A percentile compares a stretch with the other conserved stretches of the same genome.
phyloP scores from a whole-genome alignment of 768 basidiomycete species.

The Punctularia strigosozonata region DNA sequence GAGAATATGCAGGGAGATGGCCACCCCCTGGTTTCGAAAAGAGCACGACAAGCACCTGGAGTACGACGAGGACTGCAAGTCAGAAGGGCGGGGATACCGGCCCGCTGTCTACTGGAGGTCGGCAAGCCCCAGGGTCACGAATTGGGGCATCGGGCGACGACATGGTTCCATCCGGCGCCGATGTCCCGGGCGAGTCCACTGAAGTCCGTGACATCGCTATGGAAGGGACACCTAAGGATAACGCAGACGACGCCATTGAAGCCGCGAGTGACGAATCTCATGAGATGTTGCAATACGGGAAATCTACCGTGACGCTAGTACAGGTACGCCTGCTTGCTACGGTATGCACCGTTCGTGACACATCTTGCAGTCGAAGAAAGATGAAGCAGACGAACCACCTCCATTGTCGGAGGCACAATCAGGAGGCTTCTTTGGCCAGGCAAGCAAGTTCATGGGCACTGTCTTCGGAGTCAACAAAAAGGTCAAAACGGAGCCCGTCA shows the following conservation, averaged over 20 bases:
- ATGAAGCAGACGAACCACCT: no score
- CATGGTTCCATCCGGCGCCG: slow-evolving; percentile 18
- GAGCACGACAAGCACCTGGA: slow-evolving; percentile 35
- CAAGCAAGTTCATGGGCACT: slow-evolving; percentile 55
- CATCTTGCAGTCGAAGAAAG: no score
- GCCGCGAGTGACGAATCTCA: no score
- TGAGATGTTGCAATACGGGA: no score
- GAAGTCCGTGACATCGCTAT: slow-evolving; percentile 15
- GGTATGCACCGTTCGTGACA: no score
- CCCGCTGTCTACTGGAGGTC: slow-evolving; percentile 4
- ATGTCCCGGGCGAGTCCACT: no score
- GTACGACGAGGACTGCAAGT: slow-evolving; percentile 37
- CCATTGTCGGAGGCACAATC: no score
- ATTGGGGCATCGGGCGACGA: slow-evolving; percentile 8
- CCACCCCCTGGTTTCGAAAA: slow-evolving; percentile 8
- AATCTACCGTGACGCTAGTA: no score
- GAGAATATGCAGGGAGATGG: slow-evolving; percentile 2
- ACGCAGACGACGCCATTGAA: no score
- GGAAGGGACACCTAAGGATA: no score
- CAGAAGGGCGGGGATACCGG: slow-evolving; percentile 15
- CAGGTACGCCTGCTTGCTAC: no score
- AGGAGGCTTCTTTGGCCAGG: slow-evolving; percentile 57
- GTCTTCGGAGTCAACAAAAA: slow-evolving; percentile 65
- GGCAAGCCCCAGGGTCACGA: slow-evolving; percentile 5
- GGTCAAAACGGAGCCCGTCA: slow-evolving; percentile 55